Evolutionary conservation across 768 basidiomycete genomes (phyloP).

Genomic region (Amanita phalloides): DNA sequence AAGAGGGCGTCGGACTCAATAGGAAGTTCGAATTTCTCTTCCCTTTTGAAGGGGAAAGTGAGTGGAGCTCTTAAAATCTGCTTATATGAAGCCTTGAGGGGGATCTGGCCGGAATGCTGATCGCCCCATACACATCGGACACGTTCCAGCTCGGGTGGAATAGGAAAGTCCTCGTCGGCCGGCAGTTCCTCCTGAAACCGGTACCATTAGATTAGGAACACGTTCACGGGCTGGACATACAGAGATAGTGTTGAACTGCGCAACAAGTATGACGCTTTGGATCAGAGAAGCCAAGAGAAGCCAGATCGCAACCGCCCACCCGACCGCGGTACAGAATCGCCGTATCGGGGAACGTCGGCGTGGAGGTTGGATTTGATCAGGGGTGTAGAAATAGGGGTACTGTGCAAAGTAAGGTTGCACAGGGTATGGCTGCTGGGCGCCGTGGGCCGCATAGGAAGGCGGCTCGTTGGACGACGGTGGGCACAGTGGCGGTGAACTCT

Average conservation of each 20-base stretch:
- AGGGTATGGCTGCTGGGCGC: background rate
- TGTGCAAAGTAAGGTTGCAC: background rate
- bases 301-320: constrained; percentile 13
- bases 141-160: constrained; percentile 3
- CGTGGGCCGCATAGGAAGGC: background rate
- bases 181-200: background rate
- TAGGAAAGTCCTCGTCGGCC: background rate
- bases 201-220: background rate
- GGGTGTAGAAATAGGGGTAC: background rate
- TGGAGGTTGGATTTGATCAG: constrained; percentile 2
- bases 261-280: constrained; percentile 10
- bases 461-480: background rate
- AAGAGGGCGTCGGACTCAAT: constrained; percentile 19
- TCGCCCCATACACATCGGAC: constrained; percentile 4
- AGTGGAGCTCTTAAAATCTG: background rate
- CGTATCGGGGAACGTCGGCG: constrained; percentile 8
- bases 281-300: constrained; percentile 10
- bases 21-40: constrained; percentile 17
- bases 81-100: background rate
- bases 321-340: constrained; percentile 15
- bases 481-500: background rate
- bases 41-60: constrained; percentile 1
- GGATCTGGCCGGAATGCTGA: background rate
- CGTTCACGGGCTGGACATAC: background rate
- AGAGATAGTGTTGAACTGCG: background rate